Evolutionary conservation across 106 monocot species (phyloP), one percentile per base, ranked within the genome.

Genomic region (Xerophyta viscosa): DNA sequence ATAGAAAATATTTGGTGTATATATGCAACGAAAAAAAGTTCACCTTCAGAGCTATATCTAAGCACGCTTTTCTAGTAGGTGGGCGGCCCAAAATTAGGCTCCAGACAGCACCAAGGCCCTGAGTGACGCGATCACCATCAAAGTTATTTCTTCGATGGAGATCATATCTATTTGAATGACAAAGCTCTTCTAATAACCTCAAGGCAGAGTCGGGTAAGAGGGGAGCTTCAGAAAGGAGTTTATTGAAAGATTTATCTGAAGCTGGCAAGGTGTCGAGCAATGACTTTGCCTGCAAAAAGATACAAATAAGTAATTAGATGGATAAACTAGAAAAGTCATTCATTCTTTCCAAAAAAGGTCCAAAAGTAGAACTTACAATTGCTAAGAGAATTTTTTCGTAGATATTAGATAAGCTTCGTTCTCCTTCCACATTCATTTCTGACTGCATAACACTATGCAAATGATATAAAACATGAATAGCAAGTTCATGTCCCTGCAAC

Each of bases 91-190:
- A 75, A 62, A 90, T 80, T 61, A 98, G 56, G 42, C 71, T 90
- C 98, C 98, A 90, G n/a, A 90, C 61, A 58, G 90, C 61, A 65
- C 82, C 82, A 56, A 98, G 86, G 9, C 90, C 90, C 54, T 98
- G 90, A 37, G 82, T 83, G 24, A 86, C 54, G 37, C 98, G 98
- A 43, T 98, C 98, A 52, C 76, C 86, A 55, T 98, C 90, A 70
- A 46, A 46, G 20, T 21, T 50, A 41, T 88, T 84, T 67, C 75
- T 88, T 20, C 23, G 67, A 55, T 74, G 62, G 13, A 75, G 66
- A 43, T 51, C 75, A 71, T 54, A 19, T 12, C 58, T 50, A 48
- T 51, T 39, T 29, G 74, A 65, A 61, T 59, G 71, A 56, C 88
- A 98, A 31, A 90, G 65, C 66, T 83, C 79, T 56, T 98, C 89